phyloP scores from a whole-genome alignment of 2,329 filamentous ascomycete species.

The Diaporthe batatas region DNA sequence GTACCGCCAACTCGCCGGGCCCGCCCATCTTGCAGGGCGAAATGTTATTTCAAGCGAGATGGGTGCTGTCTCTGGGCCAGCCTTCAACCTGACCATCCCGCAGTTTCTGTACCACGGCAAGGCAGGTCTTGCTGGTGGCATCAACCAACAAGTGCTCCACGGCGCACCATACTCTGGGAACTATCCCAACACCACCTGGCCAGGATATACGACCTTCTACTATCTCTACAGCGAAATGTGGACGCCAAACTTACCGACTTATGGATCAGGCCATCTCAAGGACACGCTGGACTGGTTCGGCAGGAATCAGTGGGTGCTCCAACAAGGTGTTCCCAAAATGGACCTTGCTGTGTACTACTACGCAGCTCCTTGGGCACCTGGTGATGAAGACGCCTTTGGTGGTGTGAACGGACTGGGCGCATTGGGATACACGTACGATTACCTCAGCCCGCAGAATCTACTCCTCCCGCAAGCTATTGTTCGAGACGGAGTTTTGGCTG shows the following conservation, averaged over 20 bases:
- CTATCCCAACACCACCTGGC: conserved; percentile 63
- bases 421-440: conserved; percentile 58
- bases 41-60: conserved; percentile 56
- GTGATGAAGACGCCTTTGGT: conserved; percentile 44
- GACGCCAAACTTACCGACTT: conserved; percentile 56
- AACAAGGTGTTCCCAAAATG: conserved; percentile 54
- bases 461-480: conserved; percentile 54
- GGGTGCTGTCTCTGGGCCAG: conserved; percentile 47
- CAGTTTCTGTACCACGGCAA: conserved; percentile 54
- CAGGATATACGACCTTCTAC: conserved; percentile 58
- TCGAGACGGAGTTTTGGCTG: conserved; percentile 52
- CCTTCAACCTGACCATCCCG: conserved; percentile 47
- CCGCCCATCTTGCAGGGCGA: conserved; percentile 55
- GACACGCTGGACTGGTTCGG: conserved; percentile 55
- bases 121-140: conserved; percentile 54
- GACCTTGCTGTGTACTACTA: conserved; percentile 56
- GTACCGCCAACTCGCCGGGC: conserved; percentile 56
- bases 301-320: conserved; percentile 54
- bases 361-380: conserved; percentile 40
- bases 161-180: conserved; percentile 56
- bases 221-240: conserved; percentile 59
- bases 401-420: conserved; percentile 23
- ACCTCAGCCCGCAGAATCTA: conserved; percentile 60
- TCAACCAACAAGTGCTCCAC: conserved; percentile 61
- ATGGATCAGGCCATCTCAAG: conserved; percentile 51